Evolutionary conservation across 2,329 filamentous ascomycete species (phyloP), one percentile per base, ranked within the genome.

Genomic region (Penicillium sp.): DNA sequence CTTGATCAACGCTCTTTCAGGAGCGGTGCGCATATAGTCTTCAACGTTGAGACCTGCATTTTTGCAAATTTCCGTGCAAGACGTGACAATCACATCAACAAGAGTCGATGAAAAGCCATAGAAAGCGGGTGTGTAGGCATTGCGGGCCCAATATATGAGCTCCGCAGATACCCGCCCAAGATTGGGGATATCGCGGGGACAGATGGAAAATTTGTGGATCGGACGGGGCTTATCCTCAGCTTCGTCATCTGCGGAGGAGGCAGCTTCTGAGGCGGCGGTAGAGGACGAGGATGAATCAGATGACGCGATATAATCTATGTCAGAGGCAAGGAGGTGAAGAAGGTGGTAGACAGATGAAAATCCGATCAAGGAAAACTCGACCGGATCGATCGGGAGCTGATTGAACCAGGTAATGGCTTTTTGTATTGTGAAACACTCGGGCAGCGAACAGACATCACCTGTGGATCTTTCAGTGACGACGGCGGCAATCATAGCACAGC

Each of bases 401-500:
- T 71, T 72, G 53, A 74, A 73, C 64, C 70, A 69, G n/a, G 61
- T 60, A 29, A 70, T 66, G 11, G 71, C 72, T 44, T 67, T 72
- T n/a, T 70, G 62, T 25, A 69, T 61, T 2, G 69, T 72, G 39
- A 73, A 66, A 2, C 63, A 64, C 9, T 66, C 56, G 0, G 70
- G 70, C 1, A 71, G 53, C 19, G 64, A 62, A 0, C 63, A 62
- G 1, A 53, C 59, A 30, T 68, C 65, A 10, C 54, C 65, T 3
- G 58, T 62, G 7, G 63, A 52, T 62, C 72, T 62, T 5, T 65
- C 66, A 3, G 73, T 71, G 37, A 77, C 65, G 9, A 82, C 74
- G 3, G 75, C 73, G 1, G 80, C 75, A 49, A 81, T 79, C 67
- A 83, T 82, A 10, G 80, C 80, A 36, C 82, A 74, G 6, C 79